phyloP scores from a whole-genome alignment of 208 protist species.

The Porcisia deanei region DNA sequence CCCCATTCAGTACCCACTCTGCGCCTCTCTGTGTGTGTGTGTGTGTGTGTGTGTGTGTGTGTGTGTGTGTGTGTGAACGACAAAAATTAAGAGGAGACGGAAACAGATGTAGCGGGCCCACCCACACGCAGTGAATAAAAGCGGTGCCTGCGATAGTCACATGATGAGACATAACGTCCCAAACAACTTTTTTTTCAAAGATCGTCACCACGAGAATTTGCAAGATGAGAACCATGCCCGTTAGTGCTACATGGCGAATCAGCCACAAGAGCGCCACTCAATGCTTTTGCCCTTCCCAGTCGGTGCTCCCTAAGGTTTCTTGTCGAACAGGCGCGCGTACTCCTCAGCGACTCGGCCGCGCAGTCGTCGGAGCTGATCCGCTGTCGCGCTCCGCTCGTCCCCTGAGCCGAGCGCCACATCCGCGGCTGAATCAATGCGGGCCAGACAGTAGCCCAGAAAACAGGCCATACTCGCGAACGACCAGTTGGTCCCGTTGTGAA shows the following conservation, averaged over 20 bases:
- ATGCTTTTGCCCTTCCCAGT: neutral
- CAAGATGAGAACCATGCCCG: neutral
- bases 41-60: neutral
- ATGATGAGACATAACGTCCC: no score
- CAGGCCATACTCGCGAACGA: constrained; percentile 46
- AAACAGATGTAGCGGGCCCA: no score
- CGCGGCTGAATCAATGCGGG: neutral
- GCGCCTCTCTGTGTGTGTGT: neutral
- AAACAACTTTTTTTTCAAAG: no score
- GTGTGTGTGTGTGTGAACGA: neutral
- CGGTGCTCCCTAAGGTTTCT: neutral
- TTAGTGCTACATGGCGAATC: neutral
- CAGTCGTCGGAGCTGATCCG: neutral
- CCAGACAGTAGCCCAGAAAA: constrained; percentile 45
- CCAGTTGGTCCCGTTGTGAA: constrained; percentile 71
- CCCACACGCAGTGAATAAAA: no score
- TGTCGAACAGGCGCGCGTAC: constrained; percentile 5
- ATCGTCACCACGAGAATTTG: neutral
- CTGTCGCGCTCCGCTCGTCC: constrained; percentile 1
- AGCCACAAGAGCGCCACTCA: neutral
- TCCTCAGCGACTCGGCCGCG: neutral
- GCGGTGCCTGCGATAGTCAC: no score
- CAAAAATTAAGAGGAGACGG: neutral
- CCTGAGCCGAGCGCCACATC: constrained; percentile 1
- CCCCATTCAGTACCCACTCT: no score